A percentile compares a stretch with the other conserved stretches of the same genome.
These are phyloP conservation scores for Penicillium capsulatum DNA, from an alignment of 2,329 filamentous ascomycete species.

Conservation along the genomic window DNA sequence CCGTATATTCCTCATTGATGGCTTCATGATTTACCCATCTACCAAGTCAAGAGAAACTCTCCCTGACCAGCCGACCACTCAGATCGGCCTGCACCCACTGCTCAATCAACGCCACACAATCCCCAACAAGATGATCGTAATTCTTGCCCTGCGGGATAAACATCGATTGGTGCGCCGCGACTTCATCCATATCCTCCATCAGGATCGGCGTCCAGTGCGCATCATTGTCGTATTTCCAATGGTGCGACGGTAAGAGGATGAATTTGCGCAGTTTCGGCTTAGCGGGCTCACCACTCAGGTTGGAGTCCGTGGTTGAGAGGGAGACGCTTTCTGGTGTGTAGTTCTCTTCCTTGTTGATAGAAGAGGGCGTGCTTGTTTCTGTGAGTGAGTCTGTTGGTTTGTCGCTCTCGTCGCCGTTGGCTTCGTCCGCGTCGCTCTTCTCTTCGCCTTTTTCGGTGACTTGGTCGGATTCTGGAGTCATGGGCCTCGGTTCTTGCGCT, in stretches of 20 bases:
- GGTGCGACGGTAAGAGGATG: slow-evolving; percentile 64
- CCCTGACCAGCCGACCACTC: slow-evolving; percentile 13
- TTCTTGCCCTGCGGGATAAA: slow-evolving; percentile 66
- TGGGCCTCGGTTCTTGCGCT: too few species aligned
- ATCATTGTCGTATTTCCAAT: slow-evolving; percentile 57
- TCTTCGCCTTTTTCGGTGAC: slow-evolving; percentile 4
- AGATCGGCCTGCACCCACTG: slow-evolving; percentile 55
- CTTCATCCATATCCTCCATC: slow-evolving; percentile 81
- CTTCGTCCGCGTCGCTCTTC: neutral
- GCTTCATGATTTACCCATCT: too few species aligned
- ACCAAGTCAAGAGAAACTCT: too few species aligned
- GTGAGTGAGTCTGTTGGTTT: slow-evolving; percentile 1
- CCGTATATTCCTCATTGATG: too few species aligned
- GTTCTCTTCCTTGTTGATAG: slow-evolving; percentile 1
- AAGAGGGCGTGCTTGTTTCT: slow-evolving; percentile 1
- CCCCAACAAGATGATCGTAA: slow-evolving; percentile 72
- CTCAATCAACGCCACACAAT: slow-evolving; percentile 63
- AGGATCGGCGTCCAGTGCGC: slow-evolving; percentile 71
- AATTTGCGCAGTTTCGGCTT: slow-evolving; percentile 65
- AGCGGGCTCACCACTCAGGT: slow-evolving; percentile 16
- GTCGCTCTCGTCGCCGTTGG: neutral
- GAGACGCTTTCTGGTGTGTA: slow-evolving; percentile 9
- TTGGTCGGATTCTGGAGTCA: too few species aligned
- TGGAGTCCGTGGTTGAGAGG: slow-evolving; percentile 8
- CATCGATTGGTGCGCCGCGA: slow-evolving; percentile 76